Conservation (phyloP, 352 stramenopile species). For the Aphanomyces cochlioides region DNA sequence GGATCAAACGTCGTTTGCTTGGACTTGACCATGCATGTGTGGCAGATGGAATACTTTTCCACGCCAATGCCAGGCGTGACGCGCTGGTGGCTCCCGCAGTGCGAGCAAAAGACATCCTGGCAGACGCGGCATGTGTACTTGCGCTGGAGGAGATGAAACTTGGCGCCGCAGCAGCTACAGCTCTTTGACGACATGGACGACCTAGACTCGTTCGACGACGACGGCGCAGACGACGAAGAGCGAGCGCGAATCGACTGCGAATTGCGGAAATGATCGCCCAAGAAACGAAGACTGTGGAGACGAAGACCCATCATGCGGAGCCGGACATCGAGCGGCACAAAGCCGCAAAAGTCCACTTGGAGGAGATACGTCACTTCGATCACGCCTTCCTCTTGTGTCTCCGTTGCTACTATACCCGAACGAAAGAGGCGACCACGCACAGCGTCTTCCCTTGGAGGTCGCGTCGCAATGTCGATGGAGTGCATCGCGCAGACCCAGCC, state of each 20-base stretch:
- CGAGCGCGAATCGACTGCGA: neutral
- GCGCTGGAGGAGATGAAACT: conserved; percentile 67
- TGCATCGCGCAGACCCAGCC: conserved; percentile 73
- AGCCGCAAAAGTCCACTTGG: conserved; percentile 81
- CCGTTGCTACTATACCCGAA: conserved; percentile 72
- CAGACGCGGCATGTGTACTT: conserved; percentile 69
- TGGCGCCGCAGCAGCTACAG: conserved; percentile 38
- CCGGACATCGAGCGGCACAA: conserved; percentile 17
- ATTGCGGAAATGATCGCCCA: conserved; percentile 15
- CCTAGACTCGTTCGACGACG: neutral
- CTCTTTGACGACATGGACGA: neutral
- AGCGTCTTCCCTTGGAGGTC: conserved; percentile 58
- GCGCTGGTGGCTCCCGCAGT: conserved; percentile 37
- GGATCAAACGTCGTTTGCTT: too few relatives aligned
- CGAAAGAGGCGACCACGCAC: conserved; percentile 79
- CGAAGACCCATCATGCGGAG: conserved; percentile 18
- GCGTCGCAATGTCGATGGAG: conserved; percentile 63
- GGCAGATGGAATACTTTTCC: conserved; percentile 73
- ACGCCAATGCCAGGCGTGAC: conserved; percentile 58
- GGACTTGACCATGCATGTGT: conserved; percentile 26
- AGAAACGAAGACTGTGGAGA: conserved; percentile 12
- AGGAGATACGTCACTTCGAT: conserved; percentile 82
- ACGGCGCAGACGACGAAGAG: neutral
- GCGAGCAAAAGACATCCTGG: conserved; percentile 70
- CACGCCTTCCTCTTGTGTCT: conserved; percentile 66